These are phyloP conservation scores for Phytophthora quininea DNA, from an alignment of 352 stramenopile genomes.

Conservation along the genomic window DNA sequence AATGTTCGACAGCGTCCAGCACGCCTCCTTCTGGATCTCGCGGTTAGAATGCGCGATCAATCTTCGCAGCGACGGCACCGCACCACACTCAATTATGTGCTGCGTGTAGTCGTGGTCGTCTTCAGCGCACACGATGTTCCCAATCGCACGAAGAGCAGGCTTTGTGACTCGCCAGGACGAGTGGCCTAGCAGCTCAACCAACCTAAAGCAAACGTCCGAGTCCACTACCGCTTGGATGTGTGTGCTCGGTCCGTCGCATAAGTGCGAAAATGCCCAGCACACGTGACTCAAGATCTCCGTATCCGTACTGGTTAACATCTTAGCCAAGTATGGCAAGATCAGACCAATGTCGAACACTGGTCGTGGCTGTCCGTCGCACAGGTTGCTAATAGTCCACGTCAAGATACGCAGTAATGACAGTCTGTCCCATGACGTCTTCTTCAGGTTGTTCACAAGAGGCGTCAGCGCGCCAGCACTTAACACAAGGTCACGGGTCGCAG, in stretches of 20 bases:
- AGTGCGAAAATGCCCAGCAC: constrained; percentile 97
- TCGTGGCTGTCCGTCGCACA: constrained; percentile 91
- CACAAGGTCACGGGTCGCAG: constrained; percentile 87
- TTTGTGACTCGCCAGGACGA: constrained; percentile 97
- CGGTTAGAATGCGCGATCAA: constrained; percentile 96
- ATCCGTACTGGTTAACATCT: constrained; percentile 94
- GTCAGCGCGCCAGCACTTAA: constrained; percentile 83
- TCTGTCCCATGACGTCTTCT: constrained; percentile 85
- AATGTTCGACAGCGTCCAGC: constrained; percentile 97
- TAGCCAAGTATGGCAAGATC: constrained; percentile 85
- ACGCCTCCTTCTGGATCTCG: constrained; percentile 98
- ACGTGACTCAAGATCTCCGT: constrained; percentile 95
- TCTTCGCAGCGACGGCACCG: constrained; percentile 92
- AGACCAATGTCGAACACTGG: constrained; percentile 91
- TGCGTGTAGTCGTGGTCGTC: constrained; percentile 93
- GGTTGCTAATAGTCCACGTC: constrained; percentile 93
- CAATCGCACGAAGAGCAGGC: constrained; percentile 95
- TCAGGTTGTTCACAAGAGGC: constrained; percentile 89
- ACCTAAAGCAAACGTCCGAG: constrained; percentile 84
- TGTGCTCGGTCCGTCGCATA: constrained; percentile 96
- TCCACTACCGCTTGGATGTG: constrained; percentile 97
- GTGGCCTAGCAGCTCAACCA: constrained; percentile 94
- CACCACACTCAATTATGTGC: constrained; percentile 97
- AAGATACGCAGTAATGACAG: constrained; percentile 90
- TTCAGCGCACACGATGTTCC: constrained; percentile 99